Conservation (phyloP, 257 asterid genomes). For the Fraxinus excelsior region DNA sequence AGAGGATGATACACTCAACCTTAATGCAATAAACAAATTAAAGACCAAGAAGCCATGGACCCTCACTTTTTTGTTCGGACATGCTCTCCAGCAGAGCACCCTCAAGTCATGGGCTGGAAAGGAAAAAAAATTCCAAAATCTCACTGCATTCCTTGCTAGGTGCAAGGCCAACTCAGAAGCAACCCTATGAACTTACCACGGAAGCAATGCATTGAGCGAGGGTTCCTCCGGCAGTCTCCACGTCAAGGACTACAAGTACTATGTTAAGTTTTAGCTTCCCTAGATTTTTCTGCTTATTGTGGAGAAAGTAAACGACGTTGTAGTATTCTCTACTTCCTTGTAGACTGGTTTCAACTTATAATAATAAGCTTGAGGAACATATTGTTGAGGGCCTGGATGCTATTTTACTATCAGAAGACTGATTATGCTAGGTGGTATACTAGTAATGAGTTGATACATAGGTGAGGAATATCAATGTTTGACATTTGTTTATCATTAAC, state of each 20-base stretch:
- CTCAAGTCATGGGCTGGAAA: too few species aligned
- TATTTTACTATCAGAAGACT: too few species aligned
- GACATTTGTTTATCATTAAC: too few species aligned
- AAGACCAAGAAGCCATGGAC: too few species aligned
- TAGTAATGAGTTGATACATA: too few species aligned
- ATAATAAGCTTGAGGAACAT: slow-evolving; percentile 30
- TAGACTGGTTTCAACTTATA: slow-evolving; percentile 13
- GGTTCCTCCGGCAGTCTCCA: slow-evolving; percentile 92
- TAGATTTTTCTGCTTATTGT: slow-evolving; percentile 12
- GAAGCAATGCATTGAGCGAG: slow-evolving; percentile 48
- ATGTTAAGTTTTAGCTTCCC: slow-evolving; percentile 21
- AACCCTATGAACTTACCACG: slow-evolving; percentile 76
- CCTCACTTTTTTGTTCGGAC: too few species aligned
- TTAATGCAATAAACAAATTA: too few species aligned
- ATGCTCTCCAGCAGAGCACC: too few species aligned
- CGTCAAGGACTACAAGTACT: slow-evolving; percentile 82
- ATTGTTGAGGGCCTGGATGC: not conserved
- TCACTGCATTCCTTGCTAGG: slow-evolving; percentile 27
- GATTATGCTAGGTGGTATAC: not conserved
- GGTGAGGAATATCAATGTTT: too few species aligned
- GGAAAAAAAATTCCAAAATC: too few species aligned
- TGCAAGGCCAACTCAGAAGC: slow-evolving; percentile 84
- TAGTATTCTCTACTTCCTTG: slow-evolving; percentile 11
- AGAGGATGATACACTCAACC: too few species aligned
- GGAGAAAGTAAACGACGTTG: not conserved